Percentiles rank a stretch among this genome's conserved stretches.
These are phyloP conservation scores for Cocos nucifera DNA, from an alignment of 176 grass and related monocot species.

Conservation along the genomic window DNA sequence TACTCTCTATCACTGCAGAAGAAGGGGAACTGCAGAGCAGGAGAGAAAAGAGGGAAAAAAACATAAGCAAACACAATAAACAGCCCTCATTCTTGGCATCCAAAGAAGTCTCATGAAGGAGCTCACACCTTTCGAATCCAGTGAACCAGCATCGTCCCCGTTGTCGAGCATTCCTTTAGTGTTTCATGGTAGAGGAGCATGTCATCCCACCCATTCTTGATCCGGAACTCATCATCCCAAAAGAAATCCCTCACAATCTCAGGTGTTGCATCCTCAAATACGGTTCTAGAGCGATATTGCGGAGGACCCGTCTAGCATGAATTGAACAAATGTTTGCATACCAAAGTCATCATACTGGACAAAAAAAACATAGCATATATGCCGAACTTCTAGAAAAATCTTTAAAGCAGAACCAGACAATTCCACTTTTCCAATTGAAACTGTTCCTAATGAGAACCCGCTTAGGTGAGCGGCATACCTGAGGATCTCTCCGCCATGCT, in stretches of 20 bases:
- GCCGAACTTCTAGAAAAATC: no score
- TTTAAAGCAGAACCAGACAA: no score
- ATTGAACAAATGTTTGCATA: no score
- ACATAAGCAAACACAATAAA: no score
- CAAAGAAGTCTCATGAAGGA: neutral
- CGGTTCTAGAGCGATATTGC: slow-evolving; percentile 59
- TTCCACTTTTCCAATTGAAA: no score
- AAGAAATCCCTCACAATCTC: slow-evolving; percentile 87
- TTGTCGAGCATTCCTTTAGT: slow-evolving; percentile 51
- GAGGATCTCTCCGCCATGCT: slow-evolving; percentile 77
- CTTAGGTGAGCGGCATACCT: slow-evolving; percentile 23
- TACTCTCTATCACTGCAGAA: slow-evolving; percentile 92
- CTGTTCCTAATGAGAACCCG: no score
- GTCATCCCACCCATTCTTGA: slow-evolving; percentile 87
- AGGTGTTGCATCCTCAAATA: slow-evolving; percentile 63
- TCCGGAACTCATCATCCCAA: slow-evolving; percentile 69
- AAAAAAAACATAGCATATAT: no score
- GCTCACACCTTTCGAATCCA: slow-evolving; percentile 68
- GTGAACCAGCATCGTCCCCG: slow-evolving; percentile 67
- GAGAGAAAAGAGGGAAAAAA: neutral
- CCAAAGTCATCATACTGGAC: no score
- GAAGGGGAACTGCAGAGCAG: slow-evolving; percentile 68
- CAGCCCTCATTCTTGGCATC: no score
- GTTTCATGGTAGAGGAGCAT: slow-evolving; percentile 75
- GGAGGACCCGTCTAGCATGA: slow-evolving; percentile 45